Percentiles rank a stretch among this genome's conserved stretches.
Evolutionary conservation across 2,329 filamentous ascomycete species (phyloP).

Genomic region (Podosphaera aphanis): DNA sequence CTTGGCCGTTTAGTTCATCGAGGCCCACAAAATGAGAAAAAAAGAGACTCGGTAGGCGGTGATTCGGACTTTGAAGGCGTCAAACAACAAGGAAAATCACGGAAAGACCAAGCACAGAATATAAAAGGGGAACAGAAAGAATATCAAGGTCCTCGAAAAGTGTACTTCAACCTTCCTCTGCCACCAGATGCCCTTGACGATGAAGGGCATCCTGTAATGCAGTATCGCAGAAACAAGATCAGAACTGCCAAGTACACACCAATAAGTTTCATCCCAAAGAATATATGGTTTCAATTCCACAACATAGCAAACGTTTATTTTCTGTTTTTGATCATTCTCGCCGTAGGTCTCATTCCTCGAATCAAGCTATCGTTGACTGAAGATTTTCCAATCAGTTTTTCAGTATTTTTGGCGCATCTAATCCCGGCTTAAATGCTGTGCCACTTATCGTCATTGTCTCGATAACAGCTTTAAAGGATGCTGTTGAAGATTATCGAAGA

Average conservation of each 20-base stretch:
- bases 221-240: conserved; percentile 84
- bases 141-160: conserved; percentile 23
- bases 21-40: conserved; percentile 42
- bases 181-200: conserved; percentile 56
- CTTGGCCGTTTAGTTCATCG: conserved; percentile 47
- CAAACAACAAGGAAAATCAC: conserved; percentile 6
- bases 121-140: conserved; percentile 11
- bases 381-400: conserved; percentile 43
- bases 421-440: conserved; percentile 72
- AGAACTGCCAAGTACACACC: conserved; percentile 94
- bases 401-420: conserved; percentile 77
- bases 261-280: conserved; percentile 85
- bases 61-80: conserved; percentile 15
- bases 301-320: conserved; percentile 98
- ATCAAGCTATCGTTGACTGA: neutral
- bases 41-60: conserved; percentile 25
- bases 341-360: conserved; percentile 35
- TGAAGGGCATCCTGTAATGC: conserved; percentile 45
- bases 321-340: conserved; percentile 81
- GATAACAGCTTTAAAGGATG: conserved; percentile 82
- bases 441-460: conserved; percentile 80
- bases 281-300: conserved; percentile 93
- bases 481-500: conserved; percentile 80
- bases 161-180: conserved; percentile 74
- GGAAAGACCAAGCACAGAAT: conserved; percentile 18